Conservation (phyloP, 495 filamentous ascomycete species). For the Trichoderma asperelloides region DNA sequence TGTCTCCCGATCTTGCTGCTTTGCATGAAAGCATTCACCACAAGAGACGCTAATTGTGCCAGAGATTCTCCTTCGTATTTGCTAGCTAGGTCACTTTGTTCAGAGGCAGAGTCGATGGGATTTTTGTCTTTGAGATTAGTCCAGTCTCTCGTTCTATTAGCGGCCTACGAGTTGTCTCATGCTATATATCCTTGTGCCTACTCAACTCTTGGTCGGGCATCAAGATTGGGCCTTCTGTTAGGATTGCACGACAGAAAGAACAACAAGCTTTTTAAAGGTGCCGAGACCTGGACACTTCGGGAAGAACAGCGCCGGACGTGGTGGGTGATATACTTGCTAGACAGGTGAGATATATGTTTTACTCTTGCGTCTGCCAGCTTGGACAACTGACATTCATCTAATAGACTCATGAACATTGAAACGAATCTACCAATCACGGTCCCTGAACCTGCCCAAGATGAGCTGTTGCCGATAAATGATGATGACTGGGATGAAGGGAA, state of each 20-base stretch:
- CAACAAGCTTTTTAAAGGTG: neutral
- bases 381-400: neutral
- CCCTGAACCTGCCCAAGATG: neutral
- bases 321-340: neutral
- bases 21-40: neutral
- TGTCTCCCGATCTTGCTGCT: neutral
- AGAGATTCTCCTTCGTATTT: neutral
- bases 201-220: neutral
- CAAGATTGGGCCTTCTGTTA: neutral
- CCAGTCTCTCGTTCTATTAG: neutral
- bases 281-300: neutral
- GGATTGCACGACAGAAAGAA: neutral
- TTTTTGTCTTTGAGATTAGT: neutral
- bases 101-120: neutral
- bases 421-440: neutral
- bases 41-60: neutral
- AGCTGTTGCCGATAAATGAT: neutral
- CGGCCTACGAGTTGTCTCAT: neutral
- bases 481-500: slow-evolving; percentile 1
- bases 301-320: slow-evolving; percentile 1
- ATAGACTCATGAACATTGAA: neutral
- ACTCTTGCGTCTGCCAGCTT: neutral
- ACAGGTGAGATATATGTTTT: neutral
- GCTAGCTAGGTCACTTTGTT: neutral
- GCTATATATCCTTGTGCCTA: neutral